Evolutionary conservation across 129 eudicot species (phyloP).

Genomic region (Oenanthe sinensis): DNA sequence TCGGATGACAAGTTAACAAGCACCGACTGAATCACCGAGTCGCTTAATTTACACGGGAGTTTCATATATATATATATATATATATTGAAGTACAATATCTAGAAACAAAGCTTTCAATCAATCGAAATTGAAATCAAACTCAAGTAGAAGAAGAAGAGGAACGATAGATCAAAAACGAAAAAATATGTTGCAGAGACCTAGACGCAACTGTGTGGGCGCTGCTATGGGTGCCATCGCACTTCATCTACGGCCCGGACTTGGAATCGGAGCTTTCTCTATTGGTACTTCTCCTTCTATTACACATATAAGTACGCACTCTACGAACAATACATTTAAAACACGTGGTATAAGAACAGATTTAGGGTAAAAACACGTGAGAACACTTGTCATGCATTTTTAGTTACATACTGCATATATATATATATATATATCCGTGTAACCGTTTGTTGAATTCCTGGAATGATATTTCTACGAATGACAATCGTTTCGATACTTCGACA

Average conservation of each 20-base stretch:
- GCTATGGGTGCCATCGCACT: constrained; percentile 79
- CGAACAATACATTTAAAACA: too few species aligned
- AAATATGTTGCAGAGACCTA: constrained; percentile 52
- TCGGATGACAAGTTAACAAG: too few species aligned
- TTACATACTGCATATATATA: too few species aligned
- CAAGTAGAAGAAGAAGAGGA: background rate
- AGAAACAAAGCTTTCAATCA: background rate
- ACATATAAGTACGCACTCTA: background rate
- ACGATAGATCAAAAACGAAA: background rate
- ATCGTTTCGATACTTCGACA: background rate
- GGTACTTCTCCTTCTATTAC: constrained; percentile 24
- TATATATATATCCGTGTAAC: background rate
- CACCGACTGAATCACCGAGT: too few species aligned
- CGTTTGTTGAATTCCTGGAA: background rate
- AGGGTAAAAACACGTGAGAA: background rate
- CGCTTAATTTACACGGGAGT: too few species aligned
- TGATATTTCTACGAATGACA: background rate
- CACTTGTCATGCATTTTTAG: background rate
- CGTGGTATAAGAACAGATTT: too few species aligned
- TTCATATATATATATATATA: too few species aligned
- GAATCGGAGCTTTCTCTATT: constrained; percentile 76
- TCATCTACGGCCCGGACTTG: constrained; percentile 88
- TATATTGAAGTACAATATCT: background rate
- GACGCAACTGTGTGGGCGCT: constrained; percentile 80
- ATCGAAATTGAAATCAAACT: background rate